A percentile compares a stretch with the other conserved stretches of the same genome.
These are phyloP conservation scores for Jaminaea rosea DNA, from an alignment of 1,284 basidiomycete genomes.

Conservation along the genomic window DNA sequence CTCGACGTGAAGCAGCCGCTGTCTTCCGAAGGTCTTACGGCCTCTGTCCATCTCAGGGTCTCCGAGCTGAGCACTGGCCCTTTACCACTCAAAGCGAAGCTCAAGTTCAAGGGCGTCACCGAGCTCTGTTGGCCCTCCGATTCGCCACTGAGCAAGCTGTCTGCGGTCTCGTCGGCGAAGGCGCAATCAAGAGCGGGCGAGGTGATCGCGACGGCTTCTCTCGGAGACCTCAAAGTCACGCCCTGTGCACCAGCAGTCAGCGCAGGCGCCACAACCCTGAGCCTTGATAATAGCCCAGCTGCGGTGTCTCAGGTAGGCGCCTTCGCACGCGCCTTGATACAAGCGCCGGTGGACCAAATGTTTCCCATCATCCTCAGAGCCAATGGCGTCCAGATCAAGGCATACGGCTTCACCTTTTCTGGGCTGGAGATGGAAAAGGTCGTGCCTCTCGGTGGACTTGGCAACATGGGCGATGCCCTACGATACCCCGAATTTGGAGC, in stretches of 20 bases:
- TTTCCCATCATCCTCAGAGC: conserved; percentile 2
- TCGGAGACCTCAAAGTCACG: neutral
- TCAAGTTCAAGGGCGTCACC: neutral
- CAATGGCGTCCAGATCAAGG: conserved; percentile 19
- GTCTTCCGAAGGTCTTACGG: neutral
- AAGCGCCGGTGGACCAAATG: neutral
- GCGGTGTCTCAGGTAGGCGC: neutral
- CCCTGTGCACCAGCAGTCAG: neutral
- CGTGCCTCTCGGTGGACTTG: conserved; percentile 18
- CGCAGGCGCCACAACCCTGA: neutral
- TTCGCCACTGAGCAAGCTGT: neutral
- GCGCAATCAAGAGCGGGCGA: neutral
- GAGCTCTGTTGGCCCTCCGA: neutral
- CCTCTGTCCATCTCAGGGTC: neutral
- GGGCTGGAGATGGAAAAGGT: conserved; percentile 20
- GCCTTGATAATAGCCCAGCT: neutral
- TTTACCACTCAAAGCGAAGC: conserved; percentile 3
- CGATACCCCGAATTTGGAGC: neutral
- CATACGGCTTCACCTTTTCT: conserved; percentile 27
- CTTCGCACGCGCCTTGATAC: conserved; percentile 3
- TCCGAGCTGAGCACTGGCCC: conserved; percentile 5
- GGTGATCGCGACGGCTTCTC: neutral
- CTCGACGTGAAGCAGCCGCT: neutral
- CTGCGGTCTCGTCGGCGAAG: neutral
- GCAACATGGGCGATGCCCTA: conserved; percentile 18